Evolutionary conservation across 208 protist species (phyloP).

Genomic region (Acanthamoeba royreba): DNA sequence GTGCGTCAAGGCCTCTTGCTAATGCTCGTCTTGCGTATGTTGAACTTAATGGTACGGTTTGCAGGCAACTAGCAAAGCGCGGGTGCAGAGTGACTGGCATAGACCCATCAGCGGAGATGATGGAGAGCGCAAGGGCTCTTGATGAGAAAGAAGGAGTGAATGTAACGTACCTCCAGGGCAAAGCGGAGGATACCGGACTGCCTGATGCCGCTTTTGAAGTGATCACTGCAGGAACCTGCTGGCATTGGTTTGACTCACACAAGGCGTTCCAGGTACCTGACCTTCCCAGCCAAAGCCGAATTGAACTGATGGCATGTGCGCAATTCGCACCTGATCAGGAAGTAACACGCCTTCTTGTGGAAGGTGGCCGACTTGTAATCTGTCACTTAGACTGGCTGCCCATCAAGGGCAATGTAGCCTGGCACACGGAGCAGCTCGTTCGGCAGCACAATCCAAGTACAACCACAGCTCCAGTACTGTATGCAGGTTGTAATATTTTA

Average conservation of each 20-base stretch:
- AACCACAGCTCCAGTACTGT: neutral
- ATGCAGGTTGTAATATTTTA: neutral
- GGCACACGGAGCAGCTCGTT: constrained; percentile 3
- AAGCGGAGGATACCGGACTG: neutral
- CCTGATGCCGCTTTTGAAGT: neutral
- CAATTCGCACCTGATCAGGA: neutral
- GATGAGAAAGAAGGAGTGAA: neutral
- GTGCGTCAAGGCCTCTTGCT: neutral
- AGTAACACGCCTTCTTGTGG: neutral
- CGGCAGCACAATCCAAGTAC: neutral
- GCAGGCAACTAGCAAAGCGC: neutral
- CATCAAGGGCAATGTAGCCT: neutral
- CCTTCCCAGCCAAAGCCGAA: neutral
- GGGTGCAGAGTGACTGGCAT: neutral
- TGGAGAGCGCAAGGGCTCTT: neutral
- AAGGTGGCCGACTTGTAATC: neutral
- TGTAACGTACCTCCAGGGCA: neutral
- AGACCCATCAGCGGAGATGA: neutral
- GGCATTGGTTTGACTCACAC: constrained; percentile 23
- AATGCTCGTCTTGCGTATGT: neutral
- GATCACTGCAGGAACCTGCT: neutral
- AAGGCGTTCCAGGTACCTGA: neutral
- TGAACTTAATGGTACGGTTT: neutral
- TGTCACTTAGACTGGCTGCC: neutral
- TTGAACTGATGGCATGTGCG: neutral